phyloP scores from a whole-genome alignment of 495 filamentous ascomycete species.

The Aspergillus heteromorphus region DNA sequence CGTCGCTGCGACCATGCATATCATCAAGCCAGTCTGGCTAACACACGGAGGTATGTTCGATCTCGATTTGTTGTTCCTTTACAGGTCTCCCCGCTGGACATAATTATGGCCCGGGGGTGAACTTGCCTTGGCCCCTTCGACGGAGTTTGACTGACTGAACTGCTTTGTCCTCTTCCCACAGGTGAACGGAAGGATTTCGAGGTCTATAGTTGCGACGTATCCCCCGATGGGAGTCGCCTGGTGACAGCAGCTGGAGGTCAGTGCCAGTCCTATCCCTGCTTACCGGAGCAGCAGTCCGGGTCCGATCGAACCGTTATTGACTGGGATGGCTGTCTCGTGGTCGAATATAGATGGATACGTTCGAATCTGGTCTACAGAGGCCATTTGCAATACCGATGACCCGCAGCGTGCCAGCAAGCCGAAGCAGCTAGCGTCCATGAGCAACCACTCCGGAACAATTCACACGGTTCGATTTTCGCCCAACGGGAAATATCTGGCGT shows the following conservation, averaged over 20 bases:
- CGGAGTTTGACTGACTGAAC: constrained; percentile 6
- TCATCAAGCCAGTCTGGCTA: constrained; percentile 91
- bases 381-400: constrained; percentile 74
- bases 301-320: constrained; percentile 2
- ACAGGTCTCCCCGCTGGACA: constrained; percentile 1
- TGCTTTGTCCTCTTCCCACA: constrained; percentile 23
- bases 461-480: constrained; percentile 94
- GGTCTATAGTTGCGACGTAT: constrained; percentile 95
- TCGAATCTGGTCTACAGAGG: constrained; percentile 93
- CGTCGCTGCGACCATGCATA: constrained; percentile 57
- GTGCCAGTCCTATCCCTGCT: constrained; percentile 13
- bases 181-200: constrained; percentile 96
- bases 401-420: constrained; percentile 64
- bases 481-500: constrained; percentile 88
- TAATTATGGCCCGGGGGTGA: background rate
- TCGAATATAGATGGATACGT: constrained; percentile 76
- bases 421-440: constrained; percentile 93
- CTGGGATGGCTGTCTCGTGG: constrained; percentile 14
- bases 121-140: background rate
- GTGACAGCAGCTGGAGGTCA: constrained; percentile 90
- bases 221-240: constrained; percentile 83
- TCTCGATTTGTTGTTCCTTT: constrained; percentile 14
- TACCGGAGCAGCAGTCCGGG: background rate
- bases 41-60: constrained; percentile 70
- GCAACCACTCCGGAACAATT: constrained; percentile 95